A percentile compares a stretch with the other conserved stretches of the same genome.
Conservation (phyloP, 2,329 filamentous ascomycete species). For the Berkeleyomyces rouxiae region DNA sequence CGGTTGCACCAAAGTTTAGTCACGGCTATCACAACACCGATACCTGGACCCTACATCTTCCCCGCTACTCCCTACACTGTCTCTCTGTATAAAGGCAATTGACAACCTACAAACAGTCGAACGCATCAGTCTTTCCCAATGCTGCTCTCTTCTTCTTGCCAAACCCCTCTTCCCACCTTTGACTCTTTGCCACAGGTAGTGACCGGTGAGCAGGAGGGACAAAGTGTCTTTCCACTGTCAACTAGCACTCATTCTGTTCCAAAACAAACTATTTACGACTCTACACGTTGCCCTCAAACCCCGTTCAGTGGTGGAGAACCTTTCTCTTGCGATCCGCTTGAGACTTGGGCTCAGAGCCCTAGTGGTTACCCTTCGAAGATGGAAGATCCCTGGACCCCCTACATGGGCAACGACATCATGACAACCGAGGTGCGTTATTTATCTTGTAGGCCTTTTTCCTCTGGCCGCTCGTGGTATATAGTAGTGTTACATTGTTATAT, state of each 20-base stretch:
- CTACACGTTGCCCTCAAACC: neutral
- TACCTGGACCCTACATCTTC: neutral
- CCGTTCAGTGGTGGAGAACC: neutral
- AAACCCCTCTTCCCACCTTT: neutral
- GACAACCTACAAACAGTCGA: neutral
- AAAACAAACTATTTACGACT: neutral
- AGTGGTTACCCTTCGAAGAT: neutral
- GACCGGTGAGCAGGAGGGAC: slow-evolving; percentile 6
- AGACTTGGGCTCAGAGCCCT: neutral
- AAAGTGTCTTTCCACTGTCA: neutral
- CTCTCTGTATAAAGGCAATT: neutral
- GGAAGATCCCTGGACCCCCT: slow-evolving; percentile 4
- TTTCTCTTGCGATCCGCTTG: neutral
- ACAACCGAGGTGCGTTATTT: slow-evolving; percentile 2
- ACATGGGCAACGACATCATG: neutral
- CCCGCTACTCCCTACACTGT: neutral
- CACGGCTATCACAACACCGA: neutral
- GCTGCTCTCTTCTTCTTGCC: neutral
- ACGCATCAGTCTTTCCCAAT: neutral
- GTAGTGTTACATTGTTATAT: neutral
- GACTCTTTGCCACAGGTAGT: neutral
- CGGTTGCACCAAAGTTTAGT: neutral
- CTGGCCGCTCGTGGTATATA: neutral
- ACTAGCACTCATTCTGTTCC: neutral
- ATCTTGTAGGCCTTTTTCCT: neutral